Conservation (phyloP, 805 yeast species). For the Nakazawaea molendinolei region DNA sequence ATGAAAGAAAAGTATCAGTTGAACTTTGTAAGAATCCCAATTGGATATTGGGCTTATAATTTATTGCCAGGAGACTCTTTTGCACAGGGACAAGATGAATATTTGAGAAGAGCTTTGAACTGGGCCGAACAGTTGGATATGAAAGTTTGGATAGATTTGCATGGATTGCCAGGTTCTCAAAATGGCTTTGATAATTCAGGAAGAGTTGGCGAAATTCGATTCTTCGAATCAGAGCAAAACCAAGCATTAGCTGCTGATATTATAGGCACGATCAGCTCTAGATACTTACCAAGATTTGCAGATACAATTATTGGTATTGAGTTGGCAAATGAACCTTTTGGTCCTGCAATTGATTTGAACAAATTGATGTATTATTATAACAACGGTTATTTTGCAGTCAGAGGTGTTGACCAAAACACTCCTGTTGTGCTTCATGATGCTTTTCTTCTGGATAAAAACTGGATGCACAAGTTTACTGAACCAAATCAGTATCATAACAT, state of each 20-base stretch:
- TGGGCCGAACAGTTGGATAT: constrained; percentile 63
- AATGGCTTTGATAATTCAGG: constrained; percentile 86
- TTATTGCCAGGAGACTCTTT: constrained; percentile 48
- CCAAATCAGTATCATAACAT: constrained; percentile 39
- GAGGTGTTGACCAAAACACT: constrained; percentile 32
- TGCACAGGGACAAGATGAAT: constrained; percentile 56
- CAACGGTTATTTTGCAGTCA: constrained; percentile 36
- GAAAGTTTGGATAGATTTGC: constrained; percentile 70
- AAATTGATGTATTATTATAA: constrained; percentile 32
- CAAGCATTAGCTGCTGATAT: constrained; percentile 44
- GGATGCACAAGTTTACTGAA: constrained; percentile 38
- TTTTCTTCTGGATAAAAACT: constrained; percentile 45
- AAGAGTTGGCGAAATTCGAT: constrained; percentile 40
- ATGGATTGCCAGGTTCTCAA: constrained; percentile 80
- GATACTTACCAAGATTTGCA: constrained; percentile 39
- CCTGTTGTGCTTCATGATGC: constrained; percentile 63
- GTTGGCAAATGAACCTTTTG: constrained; percentile 67
- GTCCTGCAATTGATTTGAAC: constrained; percentile 39
- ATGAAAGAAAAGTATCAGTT: constrained; percentile 45
- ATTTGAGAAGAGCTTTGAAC: constrained; percentile 54
- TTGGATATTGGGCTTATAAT: constrained; percentile 77
- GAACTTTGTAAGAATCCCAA: constrained; percentile 65
- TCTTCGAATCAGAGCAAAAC: constrained; percentile 43
- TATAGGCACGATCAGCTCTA: constrained; percentile 40
- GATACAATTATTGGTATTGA: constrained; percentile 64